Conservation (phyloP, 768 basidiomycete species). For the Tephrocybe rancida region DNA sequence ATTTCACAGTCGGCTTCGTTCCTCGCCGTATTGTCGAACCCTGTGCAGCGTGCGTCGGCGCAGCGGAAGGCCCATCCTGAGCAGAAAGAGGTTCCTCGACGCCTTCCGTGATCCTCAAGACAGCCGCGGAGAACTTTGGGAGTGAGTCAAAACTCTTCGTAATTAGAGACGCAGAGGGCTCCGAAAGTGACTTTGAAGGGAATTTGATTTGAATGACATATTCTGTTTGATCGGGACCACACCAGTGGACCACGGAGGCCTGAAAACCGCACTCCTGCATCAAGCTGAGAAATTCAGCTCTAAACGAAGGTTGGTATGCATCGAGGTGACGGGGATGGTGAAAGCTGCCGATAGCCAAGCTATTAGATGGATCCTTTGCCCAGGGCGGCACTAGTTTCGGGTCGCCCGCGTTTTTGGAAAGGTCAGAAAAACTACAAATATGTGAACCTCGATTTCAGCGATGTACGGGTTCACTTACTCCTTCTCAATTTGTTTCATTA, state of each 20-base stretch:
- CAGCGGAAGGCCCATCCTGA: not conserved
- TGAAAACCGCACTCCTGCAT: constrained; percentile 7
- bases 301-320: not conserved
- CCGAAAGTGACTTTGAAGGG: not conserved
- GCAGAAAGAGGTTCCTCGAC: not conserved
- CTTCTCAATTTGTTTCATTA: constrained; percentile 4
- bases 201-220: not conserved
- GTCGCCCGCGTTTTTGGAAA: not conserved
- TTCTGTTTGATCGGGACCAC: not conserved
- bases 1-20: not conserved
- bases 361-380: not conserved
- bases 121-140: constrained; percentile 1
- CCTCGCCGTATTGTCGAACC: not conserved
- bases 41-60: no score
- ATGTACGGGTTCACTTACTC: not conserved
- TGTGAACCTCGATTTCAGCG: not conserved
- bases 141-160: not conserved
- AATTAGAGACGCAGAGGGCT: not conserved
- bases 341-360: not conserved
- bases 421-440: not conserved
- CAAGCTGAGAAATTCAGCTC: not conserved
- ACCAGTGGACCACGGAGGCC: not conserved
- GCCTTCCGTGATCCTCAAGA: not conserved
- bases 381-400: not conserved
- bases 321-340: not conserved